Evolutionary conservation across 345 rosid species (phyloP), one percentile per base, ranked within the genome.

Genomic region (Bruguiera gymnorhiza): DNA sequence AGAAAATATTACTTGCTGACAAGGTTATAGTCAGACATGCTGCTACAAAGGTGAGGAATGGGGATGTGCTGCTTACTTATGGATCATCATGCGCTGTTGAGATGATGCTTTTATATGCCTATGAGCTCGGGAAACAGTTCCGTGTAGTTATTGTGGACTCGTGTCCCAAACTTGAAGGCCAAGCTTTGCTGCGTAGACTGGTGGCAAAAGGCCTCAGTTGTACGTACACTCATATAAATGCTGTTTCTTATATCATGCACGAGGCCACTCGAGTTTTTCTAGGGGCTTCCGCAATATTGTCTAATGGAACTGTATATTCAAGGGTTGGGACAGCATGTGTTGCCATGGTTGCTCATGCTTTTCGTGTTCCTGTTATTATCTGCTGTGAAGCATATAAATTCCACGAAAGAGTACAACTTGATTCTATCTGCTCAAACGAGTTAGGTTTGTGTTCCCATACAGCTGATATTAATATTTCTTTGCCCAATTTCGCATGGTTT

Each of bases 331-430:
- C 99, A 55, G 99, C 99, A 46, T 85, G 88, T 77, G 89, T 94
- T 70, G 97, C 99, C 43, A 94, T 94, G 97, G 99, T 88, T 81
- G 97, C 99, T 46, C 93, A 82, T 83, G 97, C 92, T 7, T 89
- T 87, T 65, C 78, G 69, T 55, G 86, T 89, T 62, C 97, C 99
- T 15, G 97, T 91, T 56, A 83, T 94, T 72, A 87, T 94, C 27
- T 94, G 97, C 70, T 94, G 99, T 53, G 99, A 91, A 88, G 93
- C 96, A 26, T 91, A 94, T 81, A 94, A 94, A 68, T 88, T 94
- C 80, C 97, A 94, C 5, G 96, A 94, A 82, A 88, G 98, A 74
- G 98, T 94, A 61, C 97, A 88, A 60, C 84, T 94, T 70, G 98
- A 94, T 83, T 94, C 98, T 31, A 91, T 94, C 67, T 94, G 98